Conservation (phyloP, 2,329 filamentous ascomycete genomes). For the Capronia americana region DNA sequence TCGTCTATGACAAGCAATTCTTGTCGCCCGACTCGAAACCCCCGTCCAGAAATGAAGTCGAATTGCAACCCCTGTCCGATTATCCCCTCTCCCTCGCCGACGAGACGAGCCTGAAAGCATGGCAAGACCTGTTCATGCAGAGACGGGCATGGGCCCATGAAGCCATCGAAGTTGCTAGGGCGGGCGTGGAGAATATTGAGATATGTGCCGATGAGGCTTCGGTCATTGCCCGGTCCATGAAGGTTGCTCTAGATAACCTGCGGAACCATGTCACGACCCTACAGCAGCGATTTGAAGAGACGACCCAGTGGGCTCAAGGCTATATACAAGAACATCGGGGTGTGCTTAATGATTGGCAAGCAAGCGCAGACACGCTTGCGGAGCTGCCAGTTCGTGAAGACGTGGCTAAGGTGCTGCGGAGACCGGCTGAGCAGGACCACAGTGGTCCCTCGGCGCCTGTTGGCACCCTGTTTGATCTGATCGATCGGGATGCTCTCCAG, state of each 20-base stretch:
- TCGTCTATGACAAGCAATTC: slow-evolving; percentile 84
- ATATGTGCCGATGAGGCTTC: slow-evolving; percentile 65
- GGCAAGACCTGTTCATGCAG: slow-evolving; percentile 83
- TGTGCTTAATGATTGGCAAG: slow-evolving; percentile 53
- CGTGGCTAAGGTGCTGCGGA: slow-evolving; percentile 48
- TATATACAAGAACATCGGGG: slow-evolving; percentile 52
- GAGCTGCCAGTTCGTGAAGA: slow-evolving; percentile 53
- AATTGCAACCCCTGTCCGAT: slow-evolving; percentile 63
- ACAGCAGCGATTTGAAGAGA: slow-evolving; percentile 54
- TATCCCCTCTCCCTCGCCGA: slow-evolving; percentile 82
- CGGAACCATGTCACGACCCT: slow-evolving; percentile 55
- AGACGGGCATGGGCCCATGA: slow-evolving; percentile 79
- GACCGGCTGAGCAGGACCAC: slow-evolving; percentile 19
- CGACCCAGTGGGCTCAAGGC: slow-evolving; percentile 54
- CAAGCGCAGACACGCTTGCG: slow-evolving; percentile 47
- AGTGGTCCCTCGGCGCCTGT: slow-evolving; percentile 18
- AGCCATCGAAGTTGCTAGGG: slow-evolving; percentile 71
- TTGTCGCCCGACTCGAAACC: slow-evolving; percentile 61
- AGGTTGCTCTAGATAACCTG: slow-evolving; percentile 81
- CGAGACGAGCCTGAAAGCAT: slow-evolving; percentile 81
- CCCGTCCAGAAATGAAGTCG: slow-evolving; percentile 56
- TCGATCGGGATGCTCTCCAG: slow-evolving; percentile 31
- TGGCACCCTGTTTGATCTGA: slow-evolving; percentile 37
- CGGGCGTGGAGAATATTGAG: slow-evolving; percentile 66
- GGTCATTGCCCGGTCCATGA: slow-evolving; percentile 78